Evolutionary conservation across 2,329 filamentous ascomycete species (phyloP).

Genomic region (Aspergillus sclerotialis): DNA sequence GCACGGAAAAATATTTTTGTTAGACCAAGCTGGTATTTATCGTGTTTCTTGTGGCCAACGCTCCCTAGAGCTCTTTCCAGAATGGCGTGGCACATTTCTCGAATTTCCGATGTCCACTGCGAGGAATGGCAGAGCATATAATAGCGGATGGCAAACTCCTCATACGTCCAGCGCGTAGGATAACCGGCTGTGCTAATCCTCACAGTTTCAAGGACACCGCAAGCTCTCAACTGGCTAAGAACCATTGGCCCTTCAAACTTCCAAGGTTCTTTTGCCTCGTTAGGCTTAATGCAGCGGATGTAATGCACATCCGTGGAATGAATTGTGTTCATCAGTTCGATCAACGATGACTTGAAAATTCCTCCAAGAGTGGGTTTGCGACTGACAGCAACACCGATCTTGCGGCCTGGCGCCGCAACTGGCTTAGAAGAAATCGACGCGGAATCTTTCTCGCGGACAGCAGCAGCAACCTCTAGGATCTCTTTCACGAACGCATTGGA

Average conservation of each 20-base stretch:
- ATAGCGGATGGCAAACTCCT: conserved; percentile 94
- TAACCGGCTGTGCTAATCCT: conserved; percentile 96
- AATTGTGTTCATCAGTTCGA: conserved; percentile 96
- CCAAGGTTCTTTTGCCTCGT: conserved; percentile 94
- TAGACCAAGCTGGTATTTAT: conserved; percentile 95
- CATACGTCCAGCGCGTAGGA: conserved; percentile 96
- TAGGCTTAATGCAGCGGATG: conserved; percentile 98
- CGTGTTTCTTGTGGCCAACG: conserved; percentile 63
- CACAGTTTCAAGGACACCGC: conserved; percentile 97
- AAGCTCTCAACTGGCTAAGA: conserved; percentile 90
- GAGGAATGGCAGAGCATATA: conserved; percentile 93
- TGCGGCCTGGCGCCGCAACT: conserved; percentile 63
- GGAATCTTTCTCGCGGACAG: conserved; percentile 82
- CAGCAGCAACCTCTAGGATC: conserved; percentile 76
- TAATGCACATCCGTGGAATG: conserved; percentile 98
- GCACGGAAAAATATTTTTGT: conserved; percentile 99
- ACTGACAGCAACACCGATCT: conserved; percentile 86
- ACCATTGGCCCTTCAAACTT: conserved; percentile 99
- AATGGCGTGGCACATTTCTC: conserved; percentile 89
- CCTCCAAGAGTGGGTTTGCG: conserved; percentile 95
- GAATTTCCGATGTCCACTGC: conserved; percentile 89
- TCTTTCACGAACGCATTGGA: conserved; percentile 77
- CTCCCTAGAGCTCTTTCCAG: conserved; percentile 79
- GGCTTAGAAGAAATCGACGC: conserved; percentile 64
- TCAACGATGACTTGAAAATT: conserved; percentile 97